Evolutionary conservation across 345 rosid species (phyloP).

Genomic region (Lepidium aucheri): DNA sequence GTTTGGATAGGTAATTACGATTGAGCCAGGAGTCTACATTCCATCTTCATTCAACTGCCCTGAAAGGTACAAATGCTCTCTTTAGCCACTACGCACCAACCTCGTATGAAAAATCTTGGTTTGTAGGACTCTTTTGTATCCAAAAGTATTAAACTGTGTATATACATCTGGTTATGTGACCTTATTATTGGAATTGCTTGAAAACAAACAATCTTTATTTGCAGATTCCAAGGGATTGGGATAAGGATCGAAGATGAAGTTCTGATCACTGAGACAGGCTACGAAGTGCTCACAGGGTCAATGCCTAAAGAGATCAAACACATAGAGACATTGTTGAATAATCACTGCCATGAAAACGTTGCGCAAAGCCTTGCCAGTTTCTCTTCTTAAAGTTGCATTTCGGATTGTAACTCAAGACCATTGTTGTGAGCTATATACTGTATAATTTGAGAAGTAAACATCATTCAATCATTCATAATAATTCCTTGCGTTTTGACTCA

Average conservation of each 20-base stretch:
- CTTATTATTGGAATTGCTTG: background rate
- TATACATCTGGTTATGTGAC: background rate
- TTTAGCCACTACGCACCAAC: background rate
- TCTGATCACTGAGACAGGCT: slow-evolving; percentile 82
- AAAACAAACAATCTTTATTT: background rate
- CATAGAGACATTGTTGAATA: slow-evolving; percentile 59
- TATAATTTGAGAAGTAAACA: background rate
- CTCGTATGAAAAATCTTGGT: background rate
- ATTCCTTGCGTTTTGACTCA: background rate
- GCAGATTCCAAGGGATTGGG: slow-evolving; percentile 77
- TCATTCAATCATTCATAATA: too few relatives aligned
- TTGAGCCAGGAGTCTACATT: slow-evolving; percentile 92
- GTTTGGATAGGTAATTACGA: slow-evolving; percentile 74
- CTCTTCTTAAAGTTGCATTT: background rate
- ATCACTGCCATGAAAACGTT: slow-evolving; percentile 30
- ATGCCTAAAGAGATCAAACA: slow-evolving; percentile 90
- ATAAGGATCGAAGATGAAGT: slow-evolving; percentile 97
- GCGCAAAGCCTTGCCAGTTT: slow-evolving; percentile 1
- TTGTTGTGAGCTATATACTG: background rate
- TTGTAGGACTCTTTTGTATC: background rate
- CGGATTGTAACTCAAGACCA: background rate
- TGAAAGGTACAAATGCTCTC: slow-evolving; percentile 44
- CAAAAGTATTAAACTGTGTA: background rate
- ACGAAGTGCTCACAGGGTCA: slow-evolving; percentile 93
- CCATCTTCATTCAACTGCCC: slow-evolving; percentile 52